phyloP scores from a whole-genome alignment of 352 stramenopile genomes.

The Aphanomyces invadans region DNA sequence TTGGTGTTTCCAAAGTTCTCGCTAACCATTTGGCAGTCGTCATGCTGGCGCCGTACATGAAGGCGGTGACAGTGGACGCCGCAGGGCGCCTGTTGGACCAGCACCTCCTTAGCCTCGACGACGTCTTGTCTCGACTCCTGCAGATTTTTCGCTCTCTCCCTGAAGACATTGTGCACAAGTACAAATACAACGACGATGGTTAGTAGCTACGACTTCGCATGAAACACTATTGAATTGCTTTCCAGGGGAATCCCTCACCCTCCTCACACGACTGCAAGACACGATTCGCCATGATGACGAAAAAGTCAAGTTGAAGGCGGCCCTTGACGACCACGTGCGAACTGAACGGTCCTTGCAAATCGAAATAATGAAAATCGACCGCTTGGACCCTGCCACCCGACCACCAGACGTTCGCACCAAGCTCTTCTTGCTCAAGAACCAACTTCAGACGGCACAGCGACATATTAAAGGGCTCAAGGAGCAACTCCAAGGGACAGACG shows the following conservation, averaged over 20 bases:
- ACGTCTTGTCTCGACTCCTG: conserved; percentile 39
- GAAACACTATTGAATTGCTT: not conserved
- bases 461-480: conserved; percentile 49
- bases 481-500: conserved; percentile 43
- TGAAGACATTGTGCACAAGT: conserved; percentile 67
- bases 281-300: conserved; percentile 57
- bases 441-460: conserved; percentile 48
- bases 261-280: conserved; percentile 54
- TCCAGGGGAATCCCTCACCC: conserved; percentile 58
- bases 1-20: not conserved
- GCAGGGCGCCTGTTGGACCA: not conserved
- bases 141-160: conserved; percentile 44
- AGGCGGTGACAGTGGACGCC: not conserved
- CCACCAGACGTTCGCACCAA: conserved; percentile 45
- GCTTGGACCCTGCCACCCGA: conserved; percentile 32
- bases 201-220: not conserved
- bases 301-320: conserved; percentile 36
- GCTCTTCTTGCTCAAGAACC: conserved; percentile 48
- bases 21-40: not conserved
- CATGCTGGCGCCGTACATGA: not conserved
- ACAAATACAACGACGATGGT: conserved; percentile 81
- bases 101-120: conserved; percentile 21
- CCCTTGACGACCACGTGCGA: conserved; percentile 45
- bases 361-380: conserved; percentile 50
- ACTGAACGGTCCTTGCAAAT: conserved; percentile 48